Evolutionary conservation across 495 filamentous ascomycete species (phyloP).

Genomic region (Filosporella fistucella): DNA sequence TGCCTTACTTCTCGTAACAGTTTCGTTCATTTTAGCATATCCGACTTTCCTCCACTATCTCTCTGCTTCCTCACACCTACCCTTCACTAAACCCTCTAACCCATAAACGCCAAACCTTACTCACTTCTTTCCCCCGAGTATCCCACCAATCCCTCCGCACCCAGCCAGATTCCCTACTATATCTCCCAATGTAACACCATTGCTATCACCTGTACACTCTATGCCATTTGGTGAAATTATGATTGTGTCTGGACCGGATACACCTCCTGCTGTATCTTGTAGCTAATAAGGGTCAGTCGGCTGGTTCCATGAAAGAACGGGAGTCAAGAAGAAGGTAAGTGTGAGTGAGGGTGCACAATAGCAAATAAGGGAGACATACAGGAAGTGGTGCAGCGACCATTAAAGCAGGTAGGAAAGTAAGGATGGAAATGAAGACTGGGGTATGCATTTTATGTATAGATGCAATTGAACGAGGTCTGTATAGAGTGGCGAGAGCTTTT

Average conservation of each 20-base stretch:
- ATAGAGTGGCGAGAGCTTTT: too few relatives aligned
- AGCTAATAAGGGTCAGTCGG: too few relatives aligned
- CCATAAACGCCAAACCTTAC: too few relatives aligned
- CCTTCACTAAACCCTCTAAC: too few relatives aligned
- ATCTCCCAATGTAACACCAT: constrained; percentile 5
- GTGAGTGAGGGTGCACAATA: neutral
- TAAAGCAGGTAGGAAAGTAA: neutral
- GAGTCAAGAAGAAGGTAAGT: neutral
- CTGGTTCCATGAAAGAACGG: neutral
- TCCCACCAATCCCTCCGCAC: neutral
- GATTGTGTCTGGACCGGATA: neutral
- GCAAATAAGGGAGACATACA: neutral
- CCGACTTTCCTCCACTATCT: too few relatives aligned
- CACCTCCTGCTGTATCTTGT: neutral
- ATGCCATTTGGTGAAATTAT: constrained; percentile 2
- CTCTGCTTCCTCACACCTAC: too few relatives aligned
- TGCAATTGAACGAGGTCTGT: too few relatives aligned
- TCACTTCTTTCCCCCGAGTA: constrained; percentile 7
- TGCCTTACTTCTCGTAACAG: too few relatives aligned
- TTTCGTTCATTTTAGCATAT: too few relatives aligned
- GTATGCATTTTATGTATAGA: neutral
- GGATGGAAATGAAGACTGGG: neutral
- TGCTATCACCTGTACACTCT: constrained; percentile 7
- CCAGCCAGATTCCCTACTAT: constrained; percentile 2
- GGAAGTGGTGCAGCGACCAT: neutral